Evolutionary conservation across 352 stramenopile genomes (phyloP), one percentile per base, ranked within the genome.

Genomic region (Phytophthora brassicae): DNA sequence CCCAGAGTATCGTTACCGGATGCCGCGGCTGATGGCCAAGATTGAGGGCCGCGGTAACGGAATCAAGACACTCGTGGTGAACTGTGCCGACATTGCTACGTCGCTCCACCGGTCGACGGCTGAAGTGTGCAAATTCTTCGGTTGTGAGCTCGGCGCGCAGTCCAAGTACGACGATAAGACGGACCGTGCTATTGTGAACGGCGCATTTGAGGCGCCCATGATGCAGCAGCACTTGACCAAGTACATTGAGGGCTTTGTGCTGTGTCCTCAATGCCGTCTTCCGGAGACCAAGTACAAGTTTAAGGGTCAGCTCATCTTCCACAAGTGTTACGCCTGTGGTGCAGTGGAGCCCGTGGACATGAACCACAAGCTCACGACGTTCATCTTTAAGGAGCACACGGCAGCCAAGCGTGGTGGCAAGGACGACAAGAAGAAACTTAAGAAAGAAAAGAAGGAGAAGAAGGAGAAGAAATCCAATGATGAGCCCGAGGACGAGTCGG

Each of bases 261-360:
- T 99, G 11, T 99, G 98, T 68, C 96, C 96, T 14, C 84, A 87
- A 43, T 99, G 98, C 81, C 77, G 90, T 52, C 82, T 99, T 17
- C 98, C 98, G 0, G 98, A 99, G 81, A 99, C 97, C 11, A 96
- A 98, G 60, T 99, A 99, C 86, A 99, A 99, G 75, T 98, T 99
- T 70, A 99, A 99, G 84, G 89, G 88, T 41, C 81, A 92, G 70
- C 78, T 92, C 38, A 98, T 99, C 69, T 98, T 86, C 70, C 97
- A 99, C 83, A 98, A 98, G 69, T 99, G 98, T 77, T 92, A 96
- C 60, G 97, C 97, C 11, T 99, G 98, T 82, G 97, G 97, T 41
- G 90, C 88, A 7, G 97, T 98, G 22, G 94, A 99, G 60, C 90
- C 94, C 38, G 92, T 98, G 22, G 96, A 99, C 80, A 98, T 99